Conservation (phyloP, 768 basidiomycete genomes). For the Russula sp. region DNA sequence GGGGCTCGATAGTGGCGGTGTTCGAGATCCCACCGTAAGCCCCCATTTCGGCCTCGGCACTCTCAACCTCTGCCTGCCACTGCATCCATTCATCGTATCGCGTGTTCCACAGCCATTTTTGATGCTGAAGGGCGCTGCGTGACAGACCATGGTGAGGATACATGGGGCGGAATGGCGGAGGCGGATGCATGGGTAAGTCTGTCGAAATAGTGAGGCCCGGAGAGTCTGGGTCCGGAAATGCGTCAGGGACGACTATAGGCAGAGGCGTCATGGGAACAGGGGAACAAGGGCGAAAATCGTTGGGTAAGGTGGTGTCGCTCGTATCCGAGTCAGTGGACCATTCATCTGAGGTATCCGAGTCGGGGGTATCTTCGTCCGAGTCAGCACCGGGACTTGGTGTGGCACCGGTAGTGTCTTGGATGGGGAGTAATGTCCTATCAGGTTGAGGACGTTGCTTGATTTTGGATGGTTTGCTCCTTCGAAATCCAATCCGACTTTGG, state of each 20-base stretch:
- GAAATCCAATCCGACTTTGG: constrained; percentile 24
- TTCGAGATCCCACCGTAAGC: constrained; percentile 26
- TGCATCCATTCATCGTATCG: constrained; percentile 49
- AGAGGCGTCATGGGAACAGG: constrained; percentile 1
- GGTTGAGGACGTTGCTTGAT: background rate
- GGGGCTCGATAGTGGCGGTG: constrained; percentile 2
- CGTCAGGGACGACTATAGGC: constrained; percentile 16
- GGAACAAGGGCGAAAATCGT: constrained; percentile 7
- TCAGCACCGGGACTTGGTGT: background rate
- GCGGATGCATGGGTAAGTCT: constrained; percentile 4
- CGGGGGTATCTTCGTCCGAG: constrained; percentile 19
- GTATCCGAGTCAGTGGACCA: constrained; percentile 24
- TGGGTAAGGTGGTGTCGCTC: constrained; percentile 12
- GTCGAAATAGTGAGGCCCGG: background rate
- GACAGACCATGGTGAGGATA: constrained; percentile 54
- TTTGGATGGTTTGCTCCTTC: background rate
- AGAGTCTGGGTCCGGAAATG: constrained; percentile 10
- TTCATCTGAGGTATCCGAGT: constrained; percentile 24
- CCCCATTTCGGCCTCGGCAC: constrained; percentile 16
- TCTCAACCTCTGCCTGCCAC: constrained; percentile 27
- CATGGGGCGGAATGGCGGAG: background rate
- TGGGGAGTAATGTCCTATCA: background rate
- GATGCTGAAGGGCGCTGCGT: constrained; percentile 49
- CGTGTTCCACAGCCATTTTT: constrained; percentile 57
- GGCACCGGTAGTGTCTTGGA: background rate